Percentiles rank a stretch among this genome's conserved stretches.
Evolutionary conservation across 495 filamentous ascomycete genomes (phyloP).

Genomic region (Articulospora tetracladia): DNA sequence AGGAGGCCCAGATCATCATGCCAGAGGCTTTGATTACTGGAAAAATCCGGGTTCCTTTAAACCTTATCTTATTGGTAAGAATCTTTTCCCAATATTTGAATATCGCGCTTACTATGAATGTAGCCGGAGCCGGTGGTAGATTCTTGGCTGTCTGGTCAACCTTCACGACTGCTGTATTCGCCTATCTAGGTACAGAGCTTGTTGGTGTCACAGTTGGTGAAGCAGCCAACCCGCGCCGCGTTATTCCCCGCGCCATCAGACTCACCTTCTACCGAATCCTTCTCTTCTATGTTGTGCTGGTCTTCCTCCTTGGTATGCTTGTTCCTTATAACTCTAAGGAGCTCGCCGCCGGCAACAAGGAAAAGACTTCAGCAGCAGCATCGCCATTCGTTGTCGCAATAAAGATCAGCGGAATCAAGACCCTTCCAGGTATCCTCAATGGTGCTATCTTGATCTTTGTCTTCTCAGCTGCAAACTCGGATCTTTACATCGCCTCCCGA

Average conservation of each 20-base stretch:
- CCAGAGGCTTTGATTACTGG: constrained; percentile 65
- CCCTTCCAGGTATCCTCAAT: constrained; percentile 60
- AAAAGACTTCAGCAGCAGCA: constrained; percentile 57
- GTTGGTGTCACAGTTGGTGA: constrained; percentile 71
- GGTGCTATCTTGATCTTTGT: constrained; percentile 65
- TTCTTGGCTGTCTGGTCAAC: constrained; percentile 76
- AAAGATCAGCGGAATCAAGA: constrained; percentile 55
- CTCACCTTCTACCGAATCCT: constrained; percentile 69
- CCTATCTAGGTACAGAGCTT: constrained; percentile 82
- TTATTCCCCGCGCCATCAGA: constrained; percentile 64
- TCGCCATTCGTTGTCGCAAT: constrained; percentile 73
- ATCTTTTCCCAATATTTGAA: neutral
- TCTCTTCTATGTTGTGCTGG: constrained; percentile 65
- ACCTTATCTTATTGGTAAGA: constrained; percentile 27
- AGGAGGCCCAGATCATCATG: constrained; percentile 34
- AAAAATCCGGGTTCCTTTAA: constrained; percentile 64
- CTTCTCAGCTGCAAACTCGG: constrained; percentile 70
- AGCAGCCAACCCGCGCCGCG: constrained; percentile 63
- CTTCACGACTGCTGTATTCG: constrained; percentile 72
- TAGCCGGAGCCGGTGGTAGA: constrained; percentile 31
- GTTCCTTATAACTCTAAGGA: constrained; percentile 52
- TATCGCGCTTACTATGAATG: constrained; percentile 30
- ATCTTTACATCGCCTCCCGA: constrained; percentile 82
- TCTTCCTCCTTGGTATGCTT: constrained; percentile 69
- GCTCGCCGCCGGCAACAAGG: constrained; percentile 48